Base-by-base conservation (phyloP, 2,329 filamentous ascomycete genomes). In the Fusarium beomiforme region DNA sequence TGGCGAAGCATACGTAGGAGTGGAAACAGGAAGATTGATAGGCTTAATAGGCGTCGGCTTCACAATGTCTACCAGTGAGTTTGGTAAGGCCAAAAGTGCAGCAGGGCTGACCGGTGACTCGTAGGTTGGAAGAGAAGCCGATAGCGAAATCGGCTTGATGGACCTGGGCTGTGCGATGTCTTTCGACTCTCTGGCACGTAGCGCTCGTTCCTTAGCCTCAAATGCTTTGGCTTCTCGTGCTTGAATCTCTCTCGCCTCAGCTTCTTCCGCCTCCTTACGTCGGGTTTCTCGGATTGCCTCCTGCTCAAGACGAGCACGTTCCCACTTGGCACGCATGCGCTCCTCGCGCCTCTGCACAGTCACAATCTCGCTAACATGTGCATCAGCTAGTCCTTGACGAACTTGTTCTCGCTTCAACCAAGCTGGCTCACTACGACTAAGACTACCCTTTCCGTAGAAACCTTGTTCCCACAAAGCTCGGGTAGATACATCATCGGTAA, bases 371-470 rank as follows among this genome's bases (percentile, higher is more conserved):
- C 92, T 95, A 44, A 96, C 96, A 70, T 89, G 86, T 26, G 83
- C 85, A 34, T 89, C 87, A 29, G 90, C 83, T 19, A 90, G 81
- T 14, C 92, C 92, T 64, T 87, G 87, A 54, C 91, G 88, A 31
- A 91, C 90, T 80, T 93, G 92, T 81, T 97, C 94, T 69, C 92
- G 87, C 71, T 93, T 92, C 54, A 97, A 81, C 96, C 96, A 99
- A 74, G 91, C 96, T 6, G 95, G 95, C 80, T 99, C 95, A 85
- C 95, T 98, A 75, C 97, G 90, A 83, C 95, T 98, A 64, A 98
- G 84, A 75, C 86, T 95, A 46, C 96, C 96, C 81, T 98, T 98
- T 50, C 97, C 97, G 81, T 95, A 99, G 82, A 99, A 99, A 8
- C 96, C 96, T 83, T 97, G 93, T 81, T 97, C 93, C 96, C 97